phyloP scores from a whole-genome alignment of 2,329 filamentous ascomycete species.

The Aspergillus carbonarius region DNA sequence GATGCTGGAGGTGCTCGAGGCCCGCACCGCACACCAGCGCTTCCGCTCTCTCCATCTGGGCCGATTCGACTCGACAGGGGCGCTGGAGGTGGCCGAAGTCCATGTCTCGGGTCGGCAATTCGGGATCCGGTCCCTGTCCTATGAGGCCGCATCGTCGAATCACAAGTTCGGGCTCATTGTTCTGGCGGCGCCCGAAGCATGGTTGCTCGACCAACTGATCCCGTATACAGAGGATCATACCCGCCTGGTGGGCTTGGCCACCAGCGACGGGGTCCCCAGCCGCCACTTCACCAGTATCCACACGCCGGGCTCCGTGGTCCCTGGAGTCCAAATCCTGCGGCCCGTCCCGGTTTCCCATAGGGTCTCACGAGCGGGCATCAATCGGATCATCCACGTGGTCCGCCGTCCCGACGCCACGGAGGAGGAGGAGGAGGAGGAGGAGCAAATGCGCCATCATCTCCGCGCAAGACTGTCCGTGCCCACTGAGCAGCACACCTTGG shows the following conservation, averaged over 20 bases:
- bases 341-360: too few species aligned
- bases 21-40: not conserved
- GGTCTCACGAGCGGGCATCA: too few species aligned
- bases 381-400: too few species aligned
- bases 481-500: not conserved
- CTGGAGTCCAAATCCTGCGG: not conserved
- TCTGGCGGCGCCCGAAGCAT: too few species aligned
- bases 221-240: not conserved
- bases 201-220: not conserved
- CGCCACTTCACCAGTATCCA: not conserved
- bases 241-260: not conserved
- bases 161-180: not conserved
- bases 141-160: not conserved
- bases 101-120: not conserved
- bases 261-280: not conserved
- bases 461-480: not conserved
- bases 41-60: not conserved
- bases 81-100: not conserved
- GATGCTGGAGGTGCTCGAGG: not conserved
- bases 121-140: not conserved
- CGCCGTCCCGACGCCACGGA: too few species aligned
- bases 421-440: not conserved
- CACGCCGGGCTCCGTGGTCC: not conserved
- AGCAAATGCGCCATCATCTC: not conserved
- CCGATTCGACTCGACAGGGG: not conserved